These are phyloP conservation scores for Coemansia sp. DNA, from an alignment of 192 early-diverging fungal genomes.

Conservation along the genomic window DNA sequence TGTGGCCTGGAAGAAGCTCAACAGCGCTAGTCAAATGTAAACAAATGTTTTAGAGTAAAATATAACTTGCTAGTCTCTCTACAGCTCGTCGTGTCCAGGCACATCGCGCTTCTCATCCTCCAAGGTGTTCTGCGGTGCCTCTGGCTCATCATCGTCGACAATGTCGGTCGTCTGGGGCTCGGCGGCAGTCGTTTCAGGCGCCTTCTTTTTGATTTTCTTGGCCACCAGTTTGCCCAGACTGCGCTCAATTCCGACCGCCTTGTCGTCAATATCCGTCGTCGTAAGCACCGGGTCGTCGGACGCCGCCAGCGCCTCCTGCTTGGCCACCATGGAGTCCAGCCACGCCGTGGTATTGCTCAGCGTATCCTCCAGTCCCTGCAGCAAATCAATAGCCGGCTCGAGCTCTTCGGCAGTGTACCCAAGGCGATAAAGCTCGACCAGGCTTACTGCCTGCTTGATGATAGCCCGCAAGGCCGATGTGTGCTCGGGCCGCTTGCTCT, in stretches of 20 bases:
- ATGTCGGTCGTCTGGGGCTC: constrained; percentile 15
- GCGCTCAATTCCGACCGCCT: constrained; percentile 49
- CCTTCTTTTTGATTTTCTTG: constrained; percentile 56
- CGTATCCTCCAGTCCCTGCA: constrained; percentile 54
- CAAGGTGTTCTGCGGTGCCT: not conserved
- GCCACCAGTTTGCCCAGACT: constrained; percentile 54
- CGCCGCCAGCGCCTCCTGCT: constrained; percentile 56
- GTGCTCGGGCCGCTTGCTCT: constrained; percentile 54
- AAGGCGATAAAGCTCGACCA: constrained; percentile 11
- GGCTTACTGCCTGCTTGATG: constrained; percentile 52
- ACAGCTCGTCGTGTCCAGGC: constrained; percentile 30
- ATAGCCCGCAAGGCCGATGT: constrained; percentile 44
- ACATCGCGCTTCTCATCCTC: constrained; percentile 10
- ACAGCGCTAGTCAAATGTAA: not conserved
- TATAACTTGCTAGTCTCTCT: not conserved
- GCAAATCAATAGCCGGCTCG: constrained; percentile 17
- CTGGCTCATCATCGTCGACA: not conserved
- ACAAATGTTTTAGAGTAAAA: not conserved
- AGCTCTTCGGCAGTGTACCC: constrained; percentile 58
- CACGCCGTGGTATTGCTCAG: constrained; percentile 52
- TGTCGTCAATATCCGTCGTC: constrained; percentile 54
- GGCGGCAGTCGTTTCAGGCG: constrained; percentile 19
- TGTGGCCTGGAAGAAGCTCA: constrained; percentile 18
- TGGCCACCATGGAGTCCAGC: constrained; percentile 57
- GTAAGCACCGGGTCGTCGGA: constrained; percentile 65